These are phyloP conservation scores for Samsoniella hepiali DNA, from an alignment of 2,329 filamentous ascomycete genomes.

Conservation along the genomic window DNA sequence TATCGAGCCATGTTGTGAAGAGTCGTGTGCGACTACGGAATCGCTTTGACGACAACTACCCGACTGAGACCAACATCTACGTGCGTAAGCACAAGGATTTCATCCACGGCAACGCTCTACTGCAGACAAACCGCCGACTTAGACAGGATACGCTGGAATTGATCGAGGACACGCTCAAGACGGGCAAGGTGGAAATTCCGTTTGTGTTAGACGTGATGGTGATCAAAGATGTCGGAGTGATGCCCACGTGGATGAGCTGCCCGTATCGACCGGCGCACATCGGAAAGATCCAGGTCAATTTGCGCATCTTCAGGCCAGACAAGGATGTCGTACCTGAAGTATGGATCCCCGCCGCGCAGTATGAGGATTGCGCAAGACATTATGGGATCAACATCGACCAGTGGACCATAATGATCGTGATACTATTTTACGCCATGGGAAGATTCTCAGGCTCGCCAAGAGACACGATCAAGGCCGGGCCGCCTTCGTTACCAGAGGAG, in stretches of 20 bases:
- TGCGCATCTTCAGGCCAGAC: background rate
- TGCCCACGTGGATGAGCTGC: conserved; percentile 9
- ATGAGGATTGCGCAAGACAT: background rate
- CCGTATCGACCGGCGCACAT: background rate
- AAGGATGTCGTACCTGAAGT: background rate
- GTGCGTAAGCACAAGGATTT: background rate
- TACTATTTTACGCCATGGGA: background rate
- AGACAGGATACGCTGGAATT: background rate
- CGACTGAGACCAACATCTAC: conserved; percentile 5
- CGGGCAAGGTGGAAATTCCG: background rate
- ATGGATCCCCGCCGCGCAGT: background rate
- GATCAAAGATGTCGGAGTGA: background rate
- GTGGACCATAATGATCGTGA: background rate
- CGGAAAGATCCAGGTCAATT: background rate
- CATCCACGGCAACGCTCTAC: background rate
- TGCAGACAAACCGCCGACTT: background rate
- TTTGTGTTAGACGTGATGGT: conserved; percentile 1
- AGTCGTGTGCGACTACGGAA: background rate
- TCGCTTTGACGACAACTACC: conserved; percentile 5
- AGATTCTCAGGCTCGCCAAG: background rate
- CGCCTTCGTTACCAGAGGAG: background rate
- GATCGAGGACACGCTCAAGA: conserved; percentile 3
- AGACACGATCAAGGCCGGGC: background rate
- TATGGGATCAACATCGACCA: background rate
- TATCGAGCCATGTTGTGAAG: background rate